These are phyloP conservation scores for Pouteria campechiana DNA, from an alignment of 179 eudicot genomes.

Conservation along the genomic window DNA sequence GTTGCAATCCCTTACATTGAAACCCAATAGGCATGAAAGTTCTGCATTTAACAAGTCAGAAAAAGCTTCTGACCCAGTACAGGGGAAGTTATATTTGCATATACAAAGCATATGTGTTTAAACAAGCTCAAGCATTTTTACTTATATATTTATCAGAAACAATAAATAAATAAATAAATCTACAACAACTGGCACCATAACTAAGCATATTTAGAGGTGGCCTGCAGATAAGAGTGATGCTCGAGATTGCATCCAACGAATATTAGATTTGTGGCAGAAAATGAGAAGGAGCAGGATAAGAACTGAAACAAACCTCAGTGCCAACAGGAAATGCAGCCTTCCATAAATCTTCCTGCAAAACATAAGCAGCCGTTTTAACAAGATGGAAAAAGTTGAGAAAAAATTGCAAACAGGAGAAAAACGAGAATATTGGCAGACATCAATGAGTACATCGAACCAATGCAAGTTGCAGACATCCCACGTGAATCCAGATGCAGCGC, in stretches of 20 bases:
- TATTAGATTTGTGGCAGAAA: neutral
- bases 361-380: neutral
- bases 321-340: constrained; percentile 90
- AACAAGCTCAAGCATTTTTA: no score
- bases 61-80: no score
- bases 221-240: no score
- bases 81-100: no score
- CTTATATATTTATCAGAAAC: no score
- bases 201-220: no score
- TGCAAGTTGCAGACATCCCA: neutral
- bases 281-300: neutral
- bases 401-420: neutral
- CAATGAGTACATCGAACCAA: neutral
- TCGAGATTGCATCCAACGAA: no score
- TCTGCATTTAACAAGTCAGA: no score
- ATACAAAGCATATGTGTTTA: no score
- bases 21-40: no score
- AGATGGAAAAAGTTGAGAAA: neutral
- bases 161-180: neutral
- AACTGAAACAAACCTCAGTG: constrained; percentile 55
- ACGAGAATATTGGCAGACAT: neutral
- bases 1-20: no score
- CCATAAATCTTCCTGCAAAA: constrained; percentile 91
- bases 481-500: no score
- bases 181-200: neutral